These are phyloP conservation scores for Rubus parviflorus DNA, from an alignment of 306 rosid species.

Conservation along the genomic window DNA sequence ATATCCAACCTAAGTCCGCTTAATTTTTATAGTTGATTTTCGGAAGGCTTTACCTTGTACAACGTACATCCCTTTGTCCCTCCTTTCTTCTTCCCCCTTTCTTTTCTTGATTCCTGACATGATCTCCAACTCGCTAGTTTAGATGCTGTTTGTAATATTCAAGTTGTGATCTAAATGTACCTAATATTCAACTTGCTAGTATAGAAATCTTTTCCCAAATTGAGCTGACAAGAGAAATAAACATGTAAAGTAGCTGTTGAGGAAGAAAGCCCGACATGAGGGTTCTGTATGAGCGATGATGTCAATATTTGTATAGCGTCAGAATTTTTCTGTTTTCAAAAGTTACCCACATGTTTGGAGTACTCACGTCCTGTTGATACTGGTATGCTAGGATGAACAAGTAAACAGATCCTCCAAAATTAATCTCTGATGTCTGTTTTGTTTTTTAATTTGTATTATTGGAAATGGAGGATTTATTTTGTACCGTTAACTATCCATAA, in stretches of 20 bases:
- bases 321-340: not conserved
- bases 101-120: not conserved
- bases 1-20: not conserved
- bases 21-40: not conserved
- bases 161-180: not conserved
- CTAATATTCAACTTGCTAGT: not conserved
- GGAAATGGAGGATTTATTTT: not conserved
- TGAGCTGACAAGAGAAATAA: not conserved
- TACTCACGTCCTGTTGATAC: not conserved
- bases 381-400: not conserved
- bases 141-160: not conserved
- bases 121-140: not conserved
- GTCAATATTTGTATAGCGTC: not conserved
- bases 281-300: not conserved
- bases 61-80: not conserved
- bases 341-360: not conserved
- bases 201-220: not conserved
- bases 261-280: not conserved
- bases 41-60: not conserved
- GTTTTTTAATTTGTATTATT: not conserved
- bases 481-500: no score
- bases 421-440: not conserved
- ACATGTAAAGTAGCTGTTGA: not conserved
- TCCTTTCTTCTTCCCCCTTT: not conserved
- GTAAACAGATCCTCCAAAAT: not conserved